A percentile compares a stretch with the other conserved stretches of the same genome.
Evolutionary conservation across 257 asterid genomes (phyloP).

Genomic region (Thymus mandschuricus): DNA sequence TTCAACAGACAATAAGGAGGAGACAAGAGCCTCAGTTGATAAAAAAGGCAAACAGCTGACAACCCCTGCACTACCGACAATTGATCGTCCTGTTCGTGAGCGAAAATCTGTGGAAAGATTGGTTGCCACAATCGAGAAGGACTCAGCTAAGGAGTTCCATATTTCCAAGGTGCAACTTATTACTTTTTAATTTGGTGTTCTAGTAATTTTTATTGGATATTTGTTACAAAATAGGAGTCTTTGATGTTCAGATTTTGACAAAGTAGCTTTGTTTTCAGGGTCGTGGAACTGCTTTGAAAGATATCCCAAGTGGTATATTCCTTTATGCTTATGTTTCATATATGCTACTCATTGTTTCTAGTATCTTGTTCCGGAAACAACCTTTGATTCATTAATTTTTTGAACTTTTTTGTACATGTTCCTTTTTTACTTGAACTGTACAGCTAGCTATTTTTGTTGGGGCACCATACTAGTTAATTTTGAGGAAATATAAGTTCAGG

Average conservation of each 20-base stretch:
- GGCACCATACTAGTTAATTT: background rate
- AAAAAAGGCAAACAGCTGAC: constrained; percentile 57
- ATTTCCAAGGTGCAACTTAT: constrained; percentile 70
- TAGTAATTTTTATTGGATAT: constrained; percentile 9
- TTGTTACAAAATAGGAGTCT: background rate
- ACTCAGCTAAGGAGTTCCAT: constrained; percentile 58
- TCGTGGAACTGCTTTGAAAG: constrained; percentile 94
- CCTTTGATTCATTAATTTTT: constrained; percentile 25
- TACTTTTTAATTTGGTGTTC: background rate
- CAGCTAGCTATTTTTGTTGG: background rate
- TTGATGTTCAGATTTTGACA: constrained; percentile 30
- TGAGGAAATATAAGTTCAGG: background rate
- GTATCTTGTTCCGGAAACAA: background rate
- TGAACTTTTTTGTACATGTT: constrained; percentile 5
- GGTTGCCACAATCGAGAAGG: constrained; percentile 82
- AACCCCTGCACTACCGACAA: constrained; percentile 54
- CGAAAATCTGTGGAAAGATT: constrained; percentile 91
- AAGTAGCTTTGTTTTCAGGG: constrained; percentile 61
- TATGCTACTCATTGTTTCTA: constrained; percentile 8
- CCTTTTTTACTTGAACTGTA: background rate
- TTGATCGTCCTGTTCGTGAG: constrained; percentile 95
- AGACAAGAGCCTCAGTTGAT: constrained; percentile 42
- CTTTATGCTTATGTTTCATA: background rate
- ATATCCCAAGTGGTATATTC: constrained; percentile 86
- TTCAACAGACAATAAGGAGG: constrained; percentile 36